Conservation (phyloP, 2,329 filamentous ascomycete genomes). For the Cytospora leucostoma region DNA sequence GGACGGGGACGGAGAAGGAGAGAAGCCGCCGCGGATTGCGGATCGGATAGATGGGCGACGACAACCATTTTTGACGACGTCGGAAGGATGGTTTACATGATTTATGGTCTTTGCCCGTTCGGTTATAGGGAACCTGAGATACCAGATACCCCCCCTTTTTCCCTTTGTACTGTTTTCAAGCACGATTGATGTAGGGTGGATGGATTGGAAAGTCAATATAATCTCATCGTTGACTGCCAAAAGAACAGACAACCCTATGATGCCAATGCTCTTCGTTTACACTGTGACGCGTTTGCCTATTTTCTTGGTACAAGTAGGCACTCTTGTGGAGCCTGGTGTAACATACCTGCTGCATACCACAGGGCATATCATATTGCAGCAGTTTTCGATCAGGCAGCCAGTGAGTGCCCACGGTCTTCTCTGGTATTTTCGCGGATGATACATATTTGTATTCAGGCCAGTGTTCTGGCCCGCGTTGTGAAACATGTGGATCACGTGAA, state of each 20-base stretch:
- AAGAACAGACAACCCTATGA: neutral
- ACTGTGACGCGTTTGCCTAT: no score
- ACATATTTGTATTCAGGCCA: neutral
- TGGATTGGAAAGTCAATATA: neutral
- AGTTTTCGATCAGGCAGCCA: neutral
- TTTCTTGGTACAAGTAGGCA: no score
- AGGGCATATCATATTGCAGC: neutral
- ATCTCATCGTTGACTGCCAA: neutral
- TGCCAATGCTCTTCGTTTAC: neutral
- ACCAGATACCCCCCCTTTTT: constrained; percentile 16
- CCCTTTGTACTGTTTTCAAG: constrained; percentile 12
- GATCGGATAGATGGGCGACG: neutral
- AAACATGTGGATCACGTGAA: neutral
- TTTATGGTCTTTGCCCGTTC: constrained; percentile 5
- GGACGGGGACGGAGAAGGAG: neutral
- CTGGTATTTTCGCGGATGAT: neutral
- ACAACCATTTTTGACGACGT: neutral
- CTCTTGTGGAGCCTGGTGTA: no score
- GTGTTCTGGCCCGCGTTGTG: neutral
- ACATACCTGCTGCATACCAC: no score
- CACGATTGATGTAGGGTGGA: neutral
- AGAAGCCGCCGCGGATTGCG: neutral
- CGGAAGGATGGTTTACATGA: constrained; percentile 9
- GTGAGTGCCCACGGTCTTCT: neutral
- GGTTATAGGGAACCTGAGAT: constrained; percentile 12